Evolutionary conservation across 768 basidiomycete genomes (phyloP), one percentile per base, ranked within the genome.

Genomic region (Boletus speciosus): DNA sequence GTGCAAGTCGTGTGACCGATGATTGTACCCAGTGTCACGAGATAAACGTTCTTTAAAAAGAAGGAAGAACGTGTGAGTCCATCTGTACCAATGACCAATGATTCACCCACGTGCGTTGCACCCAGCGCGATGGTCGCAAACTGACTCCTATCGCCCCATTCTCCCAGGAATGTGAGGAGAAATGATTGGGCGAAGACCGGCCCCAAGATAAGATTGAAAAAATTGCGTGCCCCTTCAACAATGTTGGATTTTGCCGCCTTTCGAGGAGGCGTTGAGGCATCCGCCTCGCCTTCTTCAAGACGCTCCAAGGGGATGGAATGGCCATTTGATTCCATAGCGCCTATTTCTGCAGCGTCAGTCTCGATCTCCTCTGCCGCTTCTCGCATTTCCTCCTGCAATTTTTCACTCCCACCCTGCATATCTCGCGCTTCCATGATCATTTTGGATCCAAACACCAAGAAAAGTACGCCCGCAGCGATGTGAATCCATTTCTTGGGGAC

Each of bases 81-180:
- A 29, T 32, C 23, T 31, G 31, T 36, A 29, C 16, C 37, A 46
- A 36, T 27, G 39, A 16, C 47, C 19, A 32, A 39, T 36, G 23
- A 43, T 41, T 46, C 19, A 77, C 82, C 48, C 66, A 98, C 96
- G 74, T 99, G 93, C 21, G 95, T 91, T 23, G 95, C 95, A 2
- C 90, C 96, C 49, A 98, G 76, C 6, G 93, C 95, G 58, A 98
- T 96, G 2, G 97, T 98, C 2, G 97, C 89, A 62, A 98, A 93
- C 74, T 99, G 96, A 65, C 93, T 96, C 49, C 96, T 75, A 73
- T 98, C 97, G 1, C 97, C 96, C 97, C 97, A 98, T 73, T 99
- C 97, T 10, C 95, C 97, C n/a, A 99, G 77, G 73, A 98, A 98
- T 0, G 96, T 98, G 55, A 99, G 77, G 32, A 96, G 75, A 64